These are phyloP conservation scores for Epithele typhae DNA, from an alignment of 768 basidiomycete species.

Conservation along the genomic window DNA sequence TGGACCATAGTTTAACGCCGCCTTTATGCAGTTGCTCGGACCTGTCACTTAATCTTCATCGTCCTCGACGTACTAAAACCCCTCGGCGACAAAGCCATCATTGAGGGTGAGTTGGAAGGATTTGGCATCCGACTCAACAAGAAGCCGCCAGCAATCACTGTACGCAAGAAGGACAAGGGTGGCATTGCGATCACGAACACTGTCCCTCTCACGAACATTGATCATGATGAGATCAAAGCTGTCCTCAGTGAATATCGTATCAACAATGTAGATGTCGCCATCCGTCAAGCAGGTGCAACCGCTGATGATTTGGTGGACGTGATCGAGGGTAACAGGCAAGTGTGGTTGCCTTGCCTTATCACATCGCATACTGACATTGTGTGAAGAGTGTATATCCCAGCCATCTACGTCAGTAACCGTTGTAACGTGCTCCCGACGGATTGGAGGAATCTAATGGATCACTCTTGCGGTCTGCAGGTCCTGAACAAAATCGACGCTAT, in stretches of 20 bases:
- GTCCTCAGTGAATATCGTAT: slow-evolving; percentile 90
- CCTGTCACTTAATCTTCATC: slow-evolving; percentile 98
- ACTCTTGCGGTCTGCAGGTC: slow-evolving; percentile 4
- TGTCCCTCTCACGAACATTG: slow-evolving; percentile 92
- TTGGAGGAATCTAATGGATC: too few species aligned
- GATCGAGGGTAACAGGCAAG: slow-evolving; percentile 91
- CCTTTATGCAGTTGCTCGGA: slow-evolving; percentile 93
- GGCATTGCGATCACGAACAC: slow-evolving; percentile 95
- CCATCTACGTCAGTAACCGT: slow-evolving; percentile 69
- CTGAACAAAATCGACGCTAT: slow-evolving; percentile 80
- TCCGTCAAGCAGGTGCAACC: slow-evolving; percentile 88
- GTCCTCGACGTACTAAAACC: slow-evolving; percentile 98
- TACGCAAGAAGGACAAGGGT: slow-evolving; percentile 87
- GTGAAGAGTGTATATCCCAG: slow-evolving; percentile 85
- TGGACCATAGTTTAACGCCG: too few species aligned
- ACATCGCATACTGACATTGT: not conserved
- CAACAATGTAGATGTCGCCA: slow-evolving; percentile 86
- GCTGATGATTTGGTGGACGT: slow-evolving; percentile 97
- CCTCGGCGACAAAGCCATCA: slow-evolving; percentile 89
- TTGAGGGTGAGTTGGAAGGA: slow-evolving; percentile 93
- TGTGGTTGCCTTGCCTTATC: too few species aligned
- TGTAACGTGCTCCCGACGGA: too few species aligned
- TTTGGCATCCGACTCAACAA: slow-evolving; percentile 98
- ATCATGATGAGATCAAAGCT: slow-evolving; percentile 95
- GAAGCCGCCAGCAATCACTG: slow-evolving; percentile 80